Evolutionary conservation across 441 rosid genomes (phyloP), one percentile per base, ranked within the genome.

Genomic region (Brassica balearica): DNA sequence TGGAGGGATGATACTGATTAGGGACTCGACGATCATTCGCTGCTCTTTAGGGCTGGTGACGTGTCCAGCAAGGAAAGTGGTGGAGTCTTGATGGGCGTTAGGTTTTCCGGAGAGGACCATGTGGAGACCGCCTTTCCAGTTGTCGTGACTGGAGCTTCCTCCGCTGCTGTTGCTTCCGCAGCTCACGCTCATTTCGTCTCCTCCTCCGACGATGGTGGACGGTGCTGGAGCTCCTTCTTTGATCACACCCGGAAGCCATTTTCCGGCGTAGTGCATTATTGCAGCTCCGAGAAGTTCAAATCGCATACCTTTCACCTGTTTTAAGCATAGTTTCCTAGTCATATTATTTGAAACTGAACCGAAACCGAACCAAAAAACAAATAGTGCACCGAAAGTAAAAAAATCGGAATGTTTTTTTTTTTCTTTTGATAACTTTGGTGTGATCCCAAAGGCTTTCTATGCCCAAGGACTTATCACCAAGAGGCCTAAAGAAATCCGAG

Each of bases 1-100:
- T 0, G 95, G 98, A 0, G 99, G 98, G 68, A 92, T 91, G 67
- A 95, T 91, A 81, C 99, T 95, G 79, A 92, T 88, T 2, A 95
- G 82, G 51, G 97, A 93, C 79, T 95, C 99, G 1, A 91, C 86
- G 38, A 93, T 93, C 99, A 95, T 92, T 10, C 99, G 74, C 73
- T 91, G 97, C 82, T 93, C 99, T 85, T 88, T 92, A 10, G 91
- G 71, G 25, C 82, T 95, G 59, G 86, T 87, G 0, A 86, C 83
- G 3, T 51, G 8, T 72, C 80, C 46, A 51, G 72, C 66, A n/a
- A 69, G 78, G 58, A 27, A 74, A 53, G 82, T 61, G 32, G 56
- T 71, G 43, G 75, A 63, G 6, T 79, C 82, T 74, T 91, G 83
- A 59, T 38, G 46, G 0, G 89, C 95, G 23, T 92, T 96, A 41